Base-by-base conservation (phyloP, 176 grass and related monocot genomes). In the Oryza coarctata region DNA sequence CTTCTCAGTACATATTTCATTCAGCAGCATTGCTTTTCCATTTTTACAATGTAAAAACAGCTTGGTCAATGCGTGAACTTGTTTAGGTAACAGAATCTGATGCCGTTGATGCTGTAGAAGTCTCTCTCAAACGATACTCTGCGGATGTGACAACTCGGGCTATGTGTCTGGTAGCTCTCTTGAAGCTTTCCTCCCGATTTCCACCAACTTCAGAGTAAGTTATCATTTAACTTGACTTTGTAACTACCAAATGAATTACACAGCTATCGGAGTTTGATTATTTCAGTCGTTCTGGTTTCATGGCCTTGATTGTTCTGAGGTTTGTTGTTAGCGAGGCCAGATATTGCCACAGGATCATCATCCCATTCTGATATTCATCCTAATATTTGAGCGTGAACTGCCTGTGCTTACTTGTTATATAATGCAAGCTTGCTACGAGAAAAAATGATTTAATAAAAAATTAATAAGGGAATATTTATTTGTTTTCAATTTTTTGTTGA, bases 41-140 rank as follows among this genome's bases (percentile, higher is more conserved):
- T 62, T 67, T 70, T 81, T n/a, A 33, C 79, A 15, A 49, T 79
- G 50, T 82, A 68, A 83, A 83, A 88, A 70, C 32, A 18, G 77
- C 36, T 66, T 89, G 74, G 31, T 43, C 52, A 82, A 74, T 75
- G 74, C 20, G 77, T 90, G 63, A 78, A 76, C 34, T 88, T 89
- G 39, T 93, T 75, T 87, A 99, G 97, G 97, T 95, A 76, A 99
- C 91, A 80, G 97, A 99, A 88, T 99, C 91, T 88, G 97, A 99
- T 88, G 93, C 87, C 32, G 84, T 94, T 73, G 97, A 99, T 95
- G 89, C 83, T 84, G 77, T 99, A 79, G 97, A 99, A 82, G 33
- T 82, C 29, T 78, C 80, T 81, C 87, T 99, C 77, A 95, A 90
- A 68, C 73, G 74, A 65, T 87, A 94, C 85, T 90, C 89, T 74